These are phyloP conservation scores for Fusarium xyrophilum DNA, from an alignment of 2,329 filamentous ascomycete genomes.

Conservation along the genomic window DNA sequence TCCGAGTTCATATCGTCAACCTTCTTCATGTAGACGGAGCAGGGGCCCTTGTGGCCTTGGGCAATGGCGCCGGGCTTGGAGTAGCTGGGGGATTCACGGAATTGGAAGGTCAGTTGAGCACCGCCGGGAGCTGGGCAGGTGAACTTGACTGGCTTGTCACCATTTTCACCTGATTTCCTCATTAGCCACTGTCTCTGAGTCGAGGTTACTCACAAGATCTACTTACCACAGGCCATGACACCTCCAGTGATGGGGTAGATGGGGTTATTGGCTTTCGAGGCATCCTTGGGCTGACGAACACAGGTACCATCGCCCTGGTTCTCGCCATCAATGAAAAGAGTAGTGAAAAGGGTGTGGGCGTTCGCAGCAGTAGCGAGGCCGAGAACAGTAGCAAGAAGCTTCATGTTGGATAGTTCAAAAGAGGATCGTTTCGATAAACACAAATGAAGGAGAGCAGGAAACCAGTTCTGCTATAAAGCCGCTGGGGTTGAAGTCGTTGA, in stretches of 20 bases:
- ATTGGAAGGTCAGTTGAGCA: slow-evolving; percentile 69
- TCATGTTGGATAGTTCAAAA: slow-evolving; percentile 50
- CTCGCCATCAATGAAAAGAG: slow-evolving; percentile 65
- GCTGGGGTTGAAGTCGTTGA: slow-evolving; percentile 28
- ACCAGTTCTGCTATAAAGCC: slow-evolving; percentile 36
- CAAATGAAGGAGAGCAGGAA: slow-evolving; percentile 26
- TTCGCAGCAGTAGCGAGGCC: slow-evolving; percentile 49
- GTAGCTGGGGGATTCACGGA: slow-evolving; percentile 66
- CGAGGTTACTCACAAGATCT: fast-evolving
- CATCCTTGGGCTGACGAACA: slow-evolving; percentile 68
- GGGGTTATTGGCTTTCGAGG: slow-evolving; percentile 61
- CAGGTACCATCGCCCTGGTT: slow-evolving; percentile 75
- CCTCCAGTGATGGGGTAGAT: slow-evolving; percentile 63
- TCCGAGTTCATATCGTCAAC: slow-evolving; percentile 62
- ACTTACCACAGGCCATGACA: slow-evolving; percentile 75
- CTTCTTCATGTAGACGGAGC: slow-evolving; percentile 76
- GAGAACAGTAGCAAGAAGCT: slow-evolving; percentile 43
- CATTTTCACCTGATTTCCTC: slow-evolving; percentile 50
- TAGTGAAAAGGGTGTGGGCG: slow-evolving; percentile 70
- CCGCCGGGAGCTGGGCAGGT: slow-evolving; percentile 59
- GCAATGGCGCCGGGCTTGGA: slow-evolving; percentile 64
- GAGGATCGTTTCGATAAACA: background rate
- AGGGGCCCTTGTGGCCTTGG: slow-evolving; percentile 69
- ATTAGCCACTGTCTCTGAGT: background rate
- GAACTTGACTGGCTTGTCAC: slow-evolving; percentile 54